Evolutionary conservation across 208 protist species (phyloP), one percentile per base, ranked within the genome.

Genomic region (Crithidia expoeki): DNA sequence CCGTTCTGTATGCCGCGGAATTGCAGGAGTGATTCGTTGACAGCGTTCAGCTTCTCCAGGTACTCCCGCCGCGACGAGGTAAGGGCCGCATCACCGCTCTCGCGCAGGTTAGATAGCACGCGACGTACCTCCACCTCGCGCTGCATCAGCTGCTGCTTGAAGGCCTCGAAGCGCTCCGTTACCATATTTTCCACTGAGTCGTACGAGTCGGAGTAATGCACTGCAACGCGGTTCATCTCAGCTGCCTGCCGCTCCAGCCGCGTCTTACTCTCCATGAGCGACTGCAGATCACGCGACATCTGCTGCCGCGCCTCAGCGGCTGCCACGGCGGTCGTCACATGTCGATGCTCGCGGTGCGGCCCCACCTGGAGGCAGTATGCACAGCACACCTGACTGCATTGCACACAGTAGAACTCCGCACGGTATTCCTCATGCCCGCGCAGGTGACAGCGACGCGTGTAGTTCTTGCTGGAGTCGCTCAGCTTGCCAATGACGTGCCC

Each of bases 331-430:
- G 83, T 64, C n/a, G 52, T 53, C 14, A 77, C 73, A 57, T 82
- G 89, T n/a, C 61, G 66, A 68, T 95, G 90, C 30, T 84, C 75
- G 34, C 76, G 79, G 64, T 95, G 90, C 9, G 85, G 85, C 0
- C 88, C 90, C 2, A 90, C 81, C 51, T 89, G 86, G 16, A 95
- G 81, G 69, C 90, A 95, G 75, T 95, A 93, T n/a, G 90, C 90
- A 65, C 90, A 95, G 64, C 90, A 95, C 25, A 95, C 53, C 49
- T 88, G 79, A 21, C 80, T 84, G 60, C 90, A 95, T 34, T 79
- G 63, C 6, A 59, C 44, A 52, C 90, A 95, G 76, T 81, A 95
- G 70, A 95, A 95, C 79, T 93, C 88, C 14, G 81, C 80, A 27
- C 81, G 76, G 61, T 95, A 93, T 72, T 91, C 90, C 57, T 93